Percentiles rank a stretch among this genome's conserved stretches.
Conservation (phyloP, 208 protist species). For the Leishmania amazonensis region DNA sequence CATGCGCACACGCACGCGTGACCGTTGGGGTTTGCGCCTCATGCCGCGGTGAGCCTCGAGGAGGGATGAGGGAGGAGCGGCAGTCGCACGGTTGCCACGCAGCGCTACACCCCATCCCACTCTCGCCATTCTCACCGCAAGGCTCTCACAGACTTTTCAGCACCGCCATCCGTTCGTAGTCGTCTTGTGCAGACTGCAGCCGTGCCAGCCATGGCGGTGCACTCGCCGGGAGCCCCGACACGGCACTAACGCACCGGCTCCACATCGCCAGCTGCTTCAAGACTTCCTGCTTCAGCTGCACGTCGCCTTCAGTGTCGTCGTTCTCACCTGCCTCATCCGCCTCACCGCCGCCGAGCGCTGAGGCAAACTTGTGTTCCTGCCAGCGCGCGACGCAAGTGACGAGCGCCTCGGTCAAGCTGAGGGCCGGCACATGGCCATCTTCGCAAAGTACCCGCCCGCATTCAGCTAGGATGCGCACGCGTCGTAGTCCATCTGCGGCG, state of each 20-base stretch:
- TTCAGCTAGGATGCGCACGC: conserved; percentile 37
- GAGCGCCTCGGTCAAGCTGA: conserved; percentile 27
- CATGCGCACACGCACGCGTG: background rate
- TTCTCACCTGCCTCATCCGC: background rate
- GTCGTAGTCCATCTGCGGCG: conserved; percentile 13
- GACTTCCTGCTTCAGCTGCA: conserved; percentile 15
- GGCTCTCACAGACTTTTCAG: conserved; percentile 30
- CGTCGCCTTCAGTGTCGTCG: conserved; percentile 14
- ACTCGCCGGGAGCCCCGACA: conserved; percentile 12
- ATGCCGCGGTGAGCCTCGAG: background rate
- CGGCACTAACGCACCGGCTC: conserved; percentile 25
- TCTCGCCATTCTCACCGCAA: background rate
- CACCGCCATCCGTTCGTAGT: conserved; percentile 53
- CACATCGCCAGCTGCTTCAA: conserved; percentile 45
- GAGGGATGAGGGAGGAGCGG: background rate
- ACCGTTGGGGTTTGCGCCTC: background rate
- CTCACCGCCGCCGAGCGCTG: conserved; percentile 14
- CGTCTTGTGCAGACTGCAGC: conserved; percentile 41
- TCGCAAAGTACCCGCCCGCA: conserved; percentile 35
- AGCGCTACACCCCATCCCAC: background rate
- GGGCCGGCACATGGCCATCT: conserved; percentile 11
- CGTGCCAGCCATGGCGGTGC: conserved; percentile 36
- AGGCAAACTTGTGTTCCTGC: conserved; percentile 24
- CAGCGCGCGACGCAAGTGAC: conserved; percentile 32
- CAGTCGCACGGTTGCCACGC: background rate